Evolutionary conservation across 2,329 filamentous ascomycete species (phyloP).

Genomic region (Fusarium burgessii): DNA sequence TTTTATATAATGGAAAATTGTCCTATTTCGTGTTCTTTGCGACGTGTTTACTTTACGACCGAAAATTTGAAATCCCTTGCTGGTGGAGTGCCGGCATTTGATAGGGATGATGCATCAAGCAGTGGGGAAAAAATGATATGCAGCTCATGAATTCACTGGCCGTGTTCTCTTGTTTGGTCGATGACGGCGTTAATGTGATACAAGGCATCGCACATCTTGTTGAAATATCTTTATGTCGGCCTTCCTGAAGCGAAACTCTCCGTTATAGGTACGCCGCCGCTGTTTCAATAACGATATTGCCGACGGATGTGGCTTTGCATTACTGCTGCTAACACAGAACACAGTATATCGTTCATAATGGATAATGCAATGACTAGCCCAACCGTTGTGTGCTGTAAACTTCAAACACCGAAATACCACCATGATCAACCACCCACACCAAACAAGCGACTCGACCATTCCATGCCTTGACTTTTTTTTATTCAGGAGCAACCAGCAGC

Average conservation of each 20-base stretch:
- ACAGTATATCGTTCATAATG: constrained; percentile 3
- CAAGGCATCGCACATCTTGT: constrained; percentile 21
- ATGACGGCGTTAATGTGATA: background rate
- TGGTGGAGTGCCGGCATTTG: constrained; percentile 18
- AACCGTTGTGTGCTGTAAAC: constrained; percentile 14
- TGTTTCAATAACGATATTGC: constrained; percentile 18
- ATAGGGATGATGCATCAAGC: constrained; percentile 10
- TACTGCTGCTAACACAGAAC: background rate
- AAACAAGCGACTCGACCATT: constrained; percentile 38
- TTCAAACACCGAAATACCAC: constrained; percentile 25
- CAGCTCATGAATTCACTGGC: constrained; percentile 14
- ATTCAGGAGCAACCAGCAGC: constrained; percentile 27
- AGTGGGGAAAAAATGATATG: constrained; percentile 16
- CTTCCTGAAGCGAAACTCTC: constrained; percentile 5
- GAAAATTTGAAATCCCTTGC: constrained; percentile 4
- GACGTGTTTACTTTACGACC: background rate
- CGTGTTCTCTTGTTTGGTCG: constrained; percentile 11
- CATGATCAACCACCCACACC: constrained; percentile 37
- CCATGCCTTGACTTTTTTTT: constrained; percentile 35
- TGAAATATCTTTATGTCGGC: constrained; percentile 10
- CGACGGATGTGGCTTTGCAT: background rate
- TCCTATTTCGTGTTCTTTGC: background rate
- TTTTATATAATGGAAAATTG: background rate
- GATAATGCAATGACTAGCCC: constrained; percentile 8
- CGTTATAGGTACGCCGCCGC: background rate